Evolutionary conservation across 2,329 filamentous ascomycete genomes (phyloP).

Genomic region (Ophiostoma sp.): DNA sequence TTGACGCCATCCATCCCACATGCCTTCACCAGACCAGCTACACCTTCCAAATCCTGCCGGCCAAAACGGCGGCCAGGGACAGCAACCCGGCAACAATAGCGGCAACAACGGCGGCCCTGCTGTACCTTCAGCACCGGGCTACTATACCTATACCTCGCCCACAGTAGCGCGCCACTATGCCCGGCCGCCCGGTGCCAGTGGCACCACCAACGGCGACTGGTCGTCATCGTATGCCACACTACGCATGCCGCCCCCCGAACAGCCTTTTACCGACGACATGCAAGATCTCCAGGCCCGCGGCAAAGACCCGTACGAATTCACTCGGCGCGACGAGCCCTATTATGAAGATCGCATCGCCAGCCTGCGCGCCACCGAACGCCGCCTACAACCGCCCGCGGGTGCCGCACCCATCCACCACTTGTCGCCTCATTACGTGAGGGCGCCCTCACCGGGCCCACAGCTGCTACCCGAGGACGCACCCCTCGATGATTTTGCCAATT

Average conservation of each 20-base stretch:
- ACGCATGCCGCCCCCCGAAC: background rate
- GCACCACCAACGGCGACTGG: background rate
- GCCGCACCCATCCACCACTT: background rate
- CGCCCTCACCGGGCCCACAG: background rate
- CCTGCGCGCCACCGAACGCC: background rate
- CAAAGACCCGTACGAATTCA: constrained; percentile 47
- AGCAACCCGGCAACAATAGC: background rate
- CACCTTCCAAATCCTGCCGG: background rate
- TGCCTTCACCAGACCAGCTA: background rate
- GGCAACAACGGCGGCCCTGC: background rate
- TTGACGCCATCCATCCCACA: background rate
- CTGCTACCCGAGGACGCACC: background rate
- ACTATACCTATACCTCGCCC: background rate
- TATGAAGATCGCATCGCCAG: constrained; percentile 1
- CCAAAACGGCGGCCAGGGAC: background rate
- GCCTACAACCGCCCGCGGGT: background rate
- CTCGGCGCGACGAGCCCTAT: background rate
- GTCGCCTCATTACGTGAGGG: background rate
- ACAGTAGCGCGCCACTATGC: background rate
- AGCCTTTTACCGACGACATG: constrained; percentile 50
- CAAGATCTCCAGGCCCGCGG: constrained; percentile 61
- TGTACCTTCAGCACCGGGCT: background rate
- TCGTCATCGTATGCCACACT: background rate
- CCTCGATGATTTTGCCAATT: constrained; percentile 44
- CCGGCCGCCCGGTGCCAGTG: background rate